These are phyloP conservation scores for Tulasnella sp. DNA, from an alignment of 768 basidiomycete species.

Conservation along the genomic window DNA sequence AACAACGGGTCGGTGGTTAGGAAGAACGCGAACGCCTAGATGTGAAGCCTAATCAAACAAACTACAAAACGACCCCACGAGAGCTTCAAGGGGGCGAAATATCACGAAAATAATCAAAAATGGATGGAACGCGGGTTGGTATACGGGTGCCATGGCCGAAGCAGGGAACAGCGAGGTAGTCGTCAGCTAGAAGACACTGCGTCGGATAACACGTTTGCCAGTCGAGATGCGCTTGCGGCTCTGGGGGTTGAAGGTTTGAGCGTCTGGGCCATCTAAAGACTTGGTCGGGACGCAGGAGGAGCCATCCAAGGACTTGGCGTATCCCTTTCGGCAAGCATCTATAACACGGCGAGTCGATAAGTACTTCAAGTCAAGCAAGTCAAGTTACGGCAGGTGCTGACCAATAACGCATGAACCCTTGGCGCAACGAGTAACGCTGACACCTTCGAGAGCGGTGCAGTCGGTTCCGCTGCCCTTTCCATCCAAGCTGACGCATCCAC, in stretches of 20 bases:
- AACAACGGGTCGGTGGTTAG: not conserved
- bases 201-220: not conserved
- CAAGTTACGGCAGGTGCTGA: not conserved
- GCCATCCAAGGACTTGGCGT: not conserved
- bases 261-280: too few species aligned
- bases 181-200: not conserved
- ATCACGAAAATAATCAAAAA: not conserved
- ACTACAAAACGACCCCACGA: not conserved
- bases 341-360: not conserved
- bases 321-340: not conserved
- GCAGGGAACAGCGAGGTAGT: not conserved
- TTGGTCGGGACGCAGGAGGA: not conserved
- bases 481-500: conserved; percentile 7
- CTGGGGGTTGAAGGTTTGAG: not conserved
- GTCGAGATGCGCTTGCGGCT: too few species aligned
- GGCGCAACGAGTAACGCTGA: conserved; percentile 39
- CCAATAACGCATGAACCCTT: conserved; percentile 35
- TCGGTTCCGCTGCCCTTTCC: conserved; percentile 37
- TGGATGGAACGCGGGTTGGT: not conserved
- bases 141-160: not conserved
- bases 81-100: not conserved
- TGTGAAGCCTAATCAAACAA: not conserved
- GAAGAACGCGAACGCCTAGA: not conserved
- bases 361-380: not conserved
- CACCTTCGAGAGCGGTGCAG: conserved; percentile 45